Evolutionary conservation across 495 filamentous ascomycete species (phyloP), one percentile per base, ranked within the genome.

Genomic region (Schizothecium vesticola): DNA sequence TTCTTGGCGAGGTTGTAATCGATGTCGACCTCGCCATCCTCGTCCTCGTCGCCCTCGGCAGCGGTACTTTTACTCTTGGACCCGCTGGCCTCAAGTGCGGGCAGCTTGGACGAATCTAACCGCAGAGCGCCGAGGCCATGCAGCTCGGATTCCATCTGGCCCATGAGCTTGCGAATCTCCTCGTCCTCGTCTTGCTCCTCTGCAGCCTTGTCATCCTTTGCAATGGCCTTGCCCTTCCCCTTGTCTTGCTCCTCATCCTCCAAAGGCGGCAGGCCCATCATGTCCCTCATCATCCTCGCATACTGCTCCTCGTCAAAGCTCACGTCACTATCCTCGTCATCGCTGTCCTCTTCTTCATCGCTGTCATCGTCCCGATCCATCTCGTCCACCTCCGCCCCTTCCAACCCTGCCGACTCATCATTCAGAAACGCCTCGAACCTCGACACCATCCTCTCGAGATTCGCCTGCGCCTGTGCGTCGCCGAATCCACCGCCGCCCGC

Each of bases 381-480:
- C 63, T 92, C 89, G 71, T 92, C 90, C 31, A 90, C 71, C 67
- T 93, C 89, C 0, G 88, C 93, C 8, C 92, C 94, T 12, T 94
- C 93, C 21, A 88, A 73, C 2, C 90, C 93, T 0, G 92, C 93
- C 11, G 81, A 81, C 23, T 96, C 92, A 73, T 97, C 92, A 68
- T 97, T 93, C 64, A 98, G 75, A 69, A 99, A 97, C n/a, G 90
- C 84, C 75, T 97, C 92, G 72, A 97, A 98, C 13, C 92, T 85
- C 63, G 91, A 88, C 22, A 98, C 94, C 73, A 97, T 96, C 72
- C 92, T 92, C 66, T 89, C 87, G 33, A 99, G 77, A 73, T 96
- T 92, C 61, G 92, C 91, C 70, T 97, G 91, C 2, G 92, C 87
- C 9, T 82, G 83, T 10, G 86, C 80, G 75, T 97, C 91, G n/a